phyloP scores from a whole-genome alignment of 345 rosid species.

The Noccaea caerulescens region DNA sequence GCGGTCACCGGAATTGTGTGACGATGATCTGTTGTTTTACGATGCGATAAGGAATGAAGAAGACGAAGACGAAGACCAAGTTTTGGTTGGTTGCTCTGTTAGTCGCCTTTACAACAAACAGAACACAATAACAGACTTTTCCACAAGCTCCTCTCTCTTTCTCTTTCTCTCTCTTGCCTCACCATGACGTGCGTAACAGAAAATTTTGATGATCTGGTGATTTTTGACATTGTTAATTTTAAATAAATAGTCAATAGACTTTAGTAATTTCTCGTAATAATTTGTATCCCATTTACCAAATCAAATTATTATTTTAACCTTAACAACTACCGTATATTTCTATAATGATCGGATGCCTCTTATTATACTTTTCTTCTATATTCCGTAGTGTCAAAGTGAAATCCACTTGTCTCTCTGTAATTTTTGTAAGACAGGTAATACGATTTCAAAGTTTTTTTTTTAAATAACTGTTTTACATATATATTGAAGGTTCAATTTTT shows the following conservation, averaged over 20 bases:
- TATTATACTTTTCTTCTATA: background rate
- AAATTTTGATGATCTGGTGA: constrained; percentile 22
- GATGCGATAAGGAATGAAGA: constrained; percentile 19
- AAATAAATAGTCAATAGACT: no score
- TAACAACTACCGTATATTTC: background rate
- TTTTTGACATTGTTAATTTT: background rate
- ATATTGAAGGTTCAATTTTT: background rate
- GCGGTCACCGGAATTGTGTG: constrained; percentile 13
- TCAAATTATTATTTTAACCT: background rate
- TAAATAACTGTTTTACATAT: background rate
- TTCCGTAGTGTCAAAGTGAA: background rate
- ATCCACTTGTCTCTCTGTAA: background rate
- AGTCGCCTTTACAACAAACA: constrained; percentile 34
- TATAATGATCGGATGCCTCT: background rate
- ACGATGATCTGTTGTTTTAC: constrained; percentile 21
- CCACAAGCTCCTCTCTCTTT: constrained; percentile 21
- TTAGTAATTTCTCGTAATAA: no score
- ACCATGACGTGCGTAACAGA: constrained; percentile 34
- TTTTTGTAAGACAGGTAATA: background rate
- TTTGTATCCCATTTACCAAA: constrained; percentile 7
- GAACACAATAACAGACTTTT: constrained; percentile 48
- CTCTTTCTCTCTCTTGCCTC: constrained; percentile 22
- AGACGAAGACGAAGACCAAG: constrained; percentile 35
- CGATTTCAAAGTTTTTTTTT: background rate
- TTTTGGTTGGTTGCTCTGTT: constrained; percentile 32